A percentile compares a stretch with the other conserved stretches of the same genome.
Evolutionary conservation across 306 rosid species (phyloP).

Genomic region (Cajanus cajan): DNA sequence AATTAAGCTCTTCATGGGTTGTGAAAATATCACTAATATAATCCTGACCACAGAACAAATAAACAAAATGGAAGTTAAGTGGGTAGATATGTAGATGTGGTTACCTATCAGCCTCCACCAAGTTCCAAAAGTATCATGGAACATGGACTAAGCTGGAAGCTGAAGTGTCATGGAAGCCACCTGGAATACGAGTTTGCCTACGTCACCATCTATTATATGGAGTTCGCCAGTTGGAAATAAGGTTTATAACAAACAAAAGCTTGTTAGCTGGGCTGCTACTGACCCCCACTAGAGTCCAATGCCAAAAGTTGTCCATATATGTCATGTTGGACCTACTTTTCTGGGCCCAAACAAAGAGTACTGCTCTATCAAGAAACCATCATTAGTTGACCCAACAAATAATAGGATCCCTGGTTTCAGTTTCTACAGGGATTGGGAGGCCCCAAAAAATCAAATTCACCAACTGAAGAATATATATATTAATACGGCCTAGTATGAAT

Average conservation of each 20-base stretch:
- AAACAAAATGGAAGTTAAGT: not conserved
- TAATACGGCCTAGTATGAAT: not conserved
- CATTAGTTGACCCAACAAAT: not conserved
- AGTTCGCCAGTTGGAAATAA: not conserved
- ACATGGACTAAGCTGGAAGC: conserved; percentile 1
- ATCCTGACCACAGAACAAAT: conserved; percentile 6
- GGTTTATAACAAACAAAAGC: not conserved
- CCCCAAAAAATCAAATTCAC: not conserved
- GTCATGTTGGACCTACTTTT: not conserved
- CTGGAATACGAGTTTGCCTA: not conserved
- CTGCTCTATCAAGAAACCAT: not conserved
- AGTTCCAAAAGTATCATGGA: not conserved
- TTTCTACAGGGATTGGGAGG: too few relatives aligned
- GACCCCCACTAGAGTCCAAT: not conserved
- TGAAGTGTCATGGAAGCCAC: conserved; percentile 12
- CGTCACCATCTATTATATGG: too few relatives aligned
- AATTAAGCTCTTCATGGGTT: not conserved
- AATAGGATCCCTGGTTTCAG: not conserved
- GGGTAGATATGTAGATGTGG: not conserved
- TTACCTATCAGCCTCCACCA: not conserved
- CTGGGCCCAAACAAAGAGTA: not conserved
- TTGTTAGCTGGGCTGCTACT: not conserved
- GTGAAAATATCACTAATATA: conserved; percentile 10
- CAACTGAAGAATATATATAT: not conserved
- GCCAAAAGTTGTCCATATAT: not conserved